These are phyloP conservation scores for Beauveria asiatica DNA, from an alignment of 2,329 filamentous ascomycete species.

Conservation along the genomic window DNA sequence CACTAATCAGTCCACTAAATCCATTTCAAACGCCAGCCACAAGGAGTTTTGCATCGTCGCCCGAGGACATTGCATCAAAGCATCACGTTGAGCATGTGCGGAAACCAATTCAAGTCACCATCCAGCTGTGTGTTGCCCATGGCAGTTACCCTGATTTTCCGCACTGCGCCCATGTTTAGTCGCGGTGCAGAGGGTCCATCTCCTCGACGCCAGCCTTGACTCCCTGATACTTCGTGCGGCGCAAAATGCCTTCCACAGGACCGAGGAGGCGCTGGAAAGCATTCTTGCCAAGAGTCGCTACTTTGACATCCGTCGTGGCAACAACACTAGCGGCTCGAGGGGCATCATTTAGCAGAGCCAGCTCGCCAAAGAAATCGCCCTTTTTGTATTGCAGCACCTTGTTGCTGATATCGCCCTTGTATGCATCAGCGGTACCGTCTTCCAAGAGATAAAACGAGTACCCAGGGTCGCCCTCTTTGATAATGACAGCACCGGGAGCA, in stretches of 20 bases:
- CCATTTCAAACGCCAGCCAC: slow-evolving; percentile 1
- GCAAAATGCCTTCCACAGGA: slow-evolving; percentile 89
- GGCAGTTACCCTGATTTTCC: background rate
- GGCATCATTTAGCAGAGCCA: slow-evolving; percentile 87
- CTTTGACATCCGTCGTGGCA: slow-evolving; percentile 79
- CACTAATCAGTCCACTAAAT: slow-evolving; percentile 2
- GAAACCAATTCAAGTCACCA: background rate
- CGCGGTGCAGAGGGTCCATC: slow-evolving; percentile 54
- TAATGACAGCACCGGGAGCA: slow-evolving; percentile 70
- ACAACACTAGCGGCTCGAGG: slow-evolving; percentile 86
- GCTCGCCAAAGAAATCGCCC: slow-evolving; percentile 94
- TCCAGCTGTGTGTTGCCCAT: background rate
- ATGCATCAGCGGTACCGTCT: slow-evolving; percentile 76
- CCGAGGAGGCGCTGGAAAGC: slow-evolving; percentile 91
- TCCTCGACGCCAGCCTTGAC: slow-evolving; percentile 56
- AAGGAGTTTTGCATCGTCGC: background rate
- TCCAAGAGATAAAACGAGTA: slow-evolving; percentile 90
- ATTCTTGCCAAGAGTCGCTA: slow-evolving; percentile 84
- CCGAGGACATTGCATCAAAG: background rate
- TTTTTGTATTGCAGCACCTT: slow-evolving; percentile 76
- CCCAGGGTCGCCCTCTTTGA: slow-evolving; percentile 83
- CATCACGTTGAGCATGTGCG: background rate
- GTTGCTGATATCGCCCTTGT: slow-evolving; percentile 62
- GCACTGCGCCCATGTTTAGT: background rate
- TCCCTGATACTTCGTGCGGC: slow-evolving; percentile 59